Percentiles rank a stretch among this genome's conserved stretches.
phyloP scores from a whole-genome alignment of 1,284 basidiomycete genomes.

The Cryptococcus maquisensis region DNA sequence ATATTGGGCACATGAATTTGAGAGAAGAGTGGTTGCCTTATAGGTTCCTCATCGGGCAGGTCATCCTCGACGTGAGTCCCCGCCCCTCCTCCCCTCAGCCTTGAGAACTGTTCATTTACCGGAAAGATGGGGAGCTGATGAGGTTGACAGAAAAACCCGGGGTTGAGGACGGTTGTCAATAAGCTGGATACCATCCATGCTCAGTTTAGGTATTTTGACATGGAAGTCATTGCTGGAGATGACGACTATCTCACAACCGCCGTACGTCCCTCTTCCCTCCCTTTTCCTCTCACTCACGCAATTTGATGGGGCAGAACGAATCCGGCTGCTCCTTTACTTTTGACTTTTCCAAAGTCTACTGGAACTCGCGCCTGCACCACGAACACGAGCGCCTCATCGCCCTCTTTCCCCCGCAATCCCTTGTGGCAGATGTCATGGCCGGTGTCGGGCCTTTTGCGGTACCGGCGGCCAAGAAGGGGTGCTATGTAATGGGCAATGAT shows the following conservation, averaged over 20 bases:
- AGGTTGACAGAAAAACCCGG: slow-evolving; percentile 68
- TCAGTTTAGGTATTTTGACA: slow-evolving; percentile 88
- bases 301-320: slow-evolving; percentile 59
- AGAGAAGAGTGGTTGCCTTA: slow-evolving; percentile 86
- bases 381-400: slow-evolving; percentile 84
- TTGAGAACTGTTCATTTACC: not conserved
- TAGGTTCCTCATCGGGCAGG: slow-evolving; percentile 82
- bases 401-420: slow-evolving; percentile 64
- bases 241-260: slow-evolving; percentile 78
- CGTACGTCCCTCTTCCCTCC: slow-evolving; percentile 51
- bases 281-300: not conserved
- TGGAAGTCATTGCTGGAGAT: slow-evolving; percentile 94
- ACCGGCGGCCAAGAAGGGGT: slow-evolving; percentile 85
- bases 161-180: slow-evolving; percentile 87
- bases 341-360: slow-evolving; percentile 94
- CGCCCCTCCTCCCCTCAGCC: not conserved
- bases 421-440: slow-evolving; percentile 88
- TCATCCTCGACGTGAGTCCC: slow-evolving; percentile 83
- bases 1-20: slow-evolving; percentile 92
- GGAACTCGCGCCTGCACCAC: slow-evolving; percentile 90
- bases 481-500: slow-evolving; percentile 86
- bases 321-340: slow-evolving; percentile 82
- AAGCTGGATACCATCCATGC: slow-evolving; percentile 85
- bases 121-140: too few species aligned
- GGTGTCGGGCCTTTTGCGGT: slow-evolving; percentile 96